Evolutionary conservation across 192 early-diverging fungal genomes (phyloP).

Genomic region (Coemansia sp.): DNA sequence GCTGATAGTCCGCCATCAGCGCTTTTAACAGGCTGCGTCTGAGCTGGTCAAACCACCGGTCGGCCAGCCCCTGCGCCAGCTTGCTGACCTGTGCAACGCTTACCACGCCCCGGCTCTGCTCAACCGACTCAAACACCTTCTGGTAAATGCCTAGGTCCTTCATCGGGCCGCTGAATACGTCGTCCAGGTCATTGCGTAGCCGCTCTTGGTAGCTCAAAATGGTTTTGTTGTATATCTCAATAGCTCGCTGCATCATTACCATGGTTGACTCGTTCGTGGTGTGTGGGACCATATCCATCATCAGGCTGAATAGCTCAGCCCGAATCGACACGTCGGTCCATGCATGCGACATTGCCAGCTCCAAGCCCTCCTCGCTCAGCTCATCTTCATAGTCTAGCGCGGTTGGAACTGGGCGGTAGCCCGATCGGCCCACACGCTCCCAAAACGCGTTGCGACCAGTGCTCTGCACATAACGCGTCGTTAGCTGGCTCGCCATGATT

Average conservation of each 20-base stretch:
- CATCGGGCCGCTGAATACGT: not conserved
- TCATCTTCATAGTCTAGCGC: slow-evolving; percentile 17
- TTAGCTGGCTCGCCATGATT: slow-evolving; percentile 18
- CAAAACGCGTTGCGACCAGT: slow-evolving; percentile 18
- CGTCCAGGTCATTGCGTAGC: not conserved
- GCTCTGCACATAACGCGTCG: slow-evolving; percentile 19
- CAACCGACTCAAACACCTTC: not conserved
- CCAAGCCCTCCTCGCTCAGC: slow-evolving; percentile 23
- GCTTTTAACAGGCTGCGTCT: slow-evolving; percentile 12
- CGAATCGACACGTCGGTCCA: slow-evolving; percentile 32
- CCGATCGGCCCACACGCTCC: slow-evolving; percentile 13
- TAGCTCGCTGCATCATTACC: slow-evolving; percentile 37
- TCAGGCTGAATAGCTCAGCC: slow-evolving; percentile 22
- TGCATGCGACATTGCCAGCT: slow-evolving; percentile 7
- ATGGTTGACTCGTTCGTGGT: slow-evolving; percentile 24
- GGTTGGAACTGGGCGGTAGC: slow-evolving; percentile 29
- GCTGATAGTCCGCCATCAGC: slow-evolving; percentile 27
- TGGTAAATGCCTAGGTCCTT: not conserved
- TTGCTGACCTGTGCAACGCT: slow-evolving; percentile 1
- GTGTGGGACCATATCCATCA: slow-evolving; percentile 27
- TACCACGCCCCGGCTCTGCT: not conserved
- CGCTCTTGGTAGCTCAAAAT: slow-evolving; percentile 13
- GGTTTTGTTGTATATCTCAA: slow-evolving; percentile 38
- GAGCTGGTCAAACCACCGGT: slow-evolving; percentile 28
- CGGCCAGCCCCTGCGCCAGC: slow-evolving; percentile 28